These are phyloP conservation scores for Pseudocercospora musae DNA, from an alignment of 2,329 filamentous ascomycete genomes.

Conservation along the genomic window DNA sequence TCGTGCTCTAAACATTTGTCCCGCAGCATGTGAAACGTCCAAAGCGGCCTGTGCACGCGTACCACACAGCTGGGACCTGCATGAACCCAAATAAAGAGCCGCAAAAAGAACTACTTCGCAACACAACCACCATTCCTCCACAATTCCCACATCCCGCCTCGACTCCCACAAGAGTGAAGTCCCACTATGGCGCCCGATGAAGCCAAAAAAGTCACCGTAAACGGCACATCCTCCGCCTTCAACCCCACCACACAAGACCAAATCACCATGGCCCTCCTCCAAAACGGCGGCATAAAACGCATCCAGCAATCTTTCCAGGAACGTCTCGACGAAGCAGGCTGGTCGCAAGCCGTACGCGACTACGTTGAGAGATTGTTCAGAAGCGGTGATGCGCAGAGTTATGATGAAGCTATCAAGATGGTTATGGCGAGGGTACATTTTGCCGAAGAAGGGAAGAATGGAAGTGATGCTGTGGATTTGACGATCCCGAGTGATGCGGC, in stretches of 20 bases:
- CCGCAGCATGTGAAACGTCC: background rate
- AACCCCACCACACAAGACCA: constrained; percentile 38
- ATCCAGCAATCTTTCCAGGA: constrained; percentile 55
- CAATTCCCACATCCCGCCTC: background rate
- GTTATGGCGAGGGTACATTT: constrained; percentile 45
- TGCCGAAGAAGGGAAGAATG: constrained; percentile 23
- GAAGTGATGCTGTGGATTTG: constrained; percentile 16
- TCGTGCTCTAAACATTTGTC: background rate
- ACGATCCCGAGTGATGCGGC: constrained; percentile 43
- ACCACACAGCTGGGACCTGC: background rate
- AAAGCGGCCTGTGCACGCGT: background rate
- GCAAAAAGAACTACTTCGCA: background rate
- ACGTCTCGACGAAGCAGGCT: constrained; percentile 56
- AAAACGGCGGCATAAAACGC: constrained; percentile 50
- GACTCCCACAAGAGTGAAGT: background rate
- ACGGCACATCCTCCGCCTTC: constrained; percentile 42
- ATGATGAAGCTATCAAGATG: constrained; percentile 54
- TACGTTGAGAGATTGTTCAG: constrained; percentile 57
- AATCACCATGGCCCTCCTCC: constrained; percentile 47
- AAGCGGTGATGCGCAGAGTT: constrained; percentile 55
- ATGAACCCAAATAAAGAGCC: background rate
- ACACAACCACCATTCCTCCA: background rate
- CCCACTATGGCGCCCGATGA: background rate
- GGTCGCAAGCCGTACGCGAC: constrained; percentile 54
- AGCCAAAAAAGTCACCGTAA: constrained; percentile 35